phyloP scores from a whole-genome alignment of 2,329 filamentous ascomycete genomes.

The Neopestalotiopsis sp. region DNA sequence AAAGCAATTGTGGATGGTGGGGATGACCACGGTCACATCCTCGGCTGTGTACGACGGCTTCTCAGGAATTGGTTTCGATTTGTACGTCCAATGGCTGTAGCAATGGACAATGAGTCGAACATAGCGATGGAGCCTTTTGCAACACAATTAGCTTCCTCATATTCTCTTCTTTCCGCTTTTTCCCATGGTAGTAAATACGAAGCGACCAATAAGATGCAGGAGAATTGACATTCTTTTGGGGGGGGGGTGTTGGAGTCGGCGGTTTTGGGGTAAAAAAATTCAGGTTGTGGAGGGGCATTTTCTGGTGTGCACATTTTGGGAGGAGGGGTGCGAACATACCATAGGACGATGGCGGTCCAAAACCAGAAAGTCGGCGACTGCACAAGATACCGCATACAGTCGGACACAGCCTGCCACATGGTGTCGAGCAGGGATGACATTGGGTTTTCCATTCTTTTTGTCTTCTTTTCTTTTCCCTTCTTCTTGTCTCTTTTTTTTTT shows the following conservation, averaged over 20 bases:
- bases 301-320: neutral
- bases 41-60: conserved; percentile 80
- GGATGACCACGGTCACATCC: conserved; percentile 94
- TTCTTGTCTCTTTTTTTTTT: neutral
- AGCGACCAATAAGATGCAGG: neutral
- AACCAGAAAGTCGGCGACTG: conserved; percentile 8
- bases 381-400: conserved; percentile 5
- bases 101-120: conserved; percentile 84
- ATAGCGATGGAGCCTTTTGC: conserved; percentile 81
- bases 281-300: conserved; percentile 1
- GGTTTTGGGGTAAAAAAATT: neutral
- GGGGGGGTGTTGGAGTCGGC: neutral
- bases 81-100: conserved; percentile 85
- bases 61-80: conserved; percentile 80
- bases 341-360: conserved; percentile 6
- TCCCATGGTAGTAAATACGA: too few species aligned
- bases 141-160: conserved; percentile 27
- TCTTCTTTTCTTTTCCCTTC: neutral
- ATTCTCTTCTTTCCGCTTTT: neutral
- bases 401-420: conserved; percentile 4
- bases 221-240: conserved; percentile 1
- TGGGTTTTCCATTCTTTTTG: conserved; percentile 6
- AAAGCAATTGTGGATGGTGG: conserved; percentile 87
- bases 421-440: neutral
- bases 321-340: neutral